phyloP scores from a whole-genome alignment of 108 stramenopile species.

The Conticribra guillardii region DNA sequence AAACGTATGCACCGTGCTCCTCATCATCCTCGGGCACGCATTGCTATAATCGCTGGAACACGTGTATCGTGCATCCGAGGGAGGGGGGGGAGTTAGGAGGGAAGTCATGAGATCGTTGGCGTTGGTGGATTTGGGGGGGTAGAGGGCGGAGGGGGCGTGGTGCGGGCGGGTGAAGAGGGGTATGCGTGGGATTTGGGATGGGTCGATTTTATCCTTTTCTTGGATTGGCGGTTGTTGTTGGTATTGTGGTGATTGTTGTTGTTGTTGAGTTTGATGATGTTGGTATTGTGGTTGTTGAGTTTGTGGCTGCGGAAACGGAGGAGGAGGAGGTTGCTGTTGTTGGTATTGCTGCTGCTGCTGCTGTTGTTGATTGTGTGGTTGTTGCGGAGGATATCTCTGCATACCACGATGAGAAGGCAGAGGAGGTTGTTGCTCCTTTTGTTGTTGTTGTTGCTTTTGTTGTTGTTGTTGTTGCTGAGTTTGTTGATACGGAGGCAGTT shows the following conservation, averaged over 20 bases:
- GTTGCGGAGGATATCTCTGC: not conserved
- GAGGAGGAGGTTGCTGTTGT: not conserved
- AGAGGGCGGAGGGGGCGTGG: constrained; percentile 50
- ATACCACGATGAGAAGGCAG: too few species aligned
- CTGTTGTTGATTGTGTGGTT: constrained; percentile 10
- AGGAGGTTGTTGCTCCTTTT: too few species aligned
- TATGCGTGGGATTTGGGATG: constrained; percentile 61
- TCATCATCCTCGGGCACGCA: constrained; percentile 66
- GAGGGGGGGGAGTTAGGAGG: constrained; percentile 50
- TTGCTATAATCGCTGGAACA: constrained; percentile 57
- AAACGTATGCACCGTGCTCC: constrained; percentile 61
- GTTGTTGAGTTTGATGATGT: constrained; percentile 10
- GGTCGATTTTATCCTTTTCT: constrained; percentile 52
- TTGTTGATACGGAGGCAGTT: too few species aligned
- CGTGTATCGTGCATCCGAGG: constrained; percentile 63
- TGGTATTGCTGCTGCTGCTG: constrained; percentile 5
- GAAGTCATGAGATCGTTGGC: not conserved
- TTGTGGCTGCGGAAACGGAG: constrained; percentile 9
- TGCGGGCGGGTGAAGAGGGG: constrained; percentile 63
- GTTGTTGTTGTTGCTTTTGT: too few species aligned
- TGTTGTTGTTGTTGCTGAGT: too few species aligned
- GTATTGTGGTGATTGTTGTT: constrained; percentile 2
- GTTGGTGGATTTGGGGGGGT: constrained; percentile 23
- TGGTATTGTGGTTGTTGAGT: constrained; percentile 1
- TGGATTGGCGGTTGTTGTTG: constrained; percentile 6